Evolutionary conservation across 2,329 filamentous ascomycete species (phyloP).

Genomic region (Colletotrichum horii): DNA sequence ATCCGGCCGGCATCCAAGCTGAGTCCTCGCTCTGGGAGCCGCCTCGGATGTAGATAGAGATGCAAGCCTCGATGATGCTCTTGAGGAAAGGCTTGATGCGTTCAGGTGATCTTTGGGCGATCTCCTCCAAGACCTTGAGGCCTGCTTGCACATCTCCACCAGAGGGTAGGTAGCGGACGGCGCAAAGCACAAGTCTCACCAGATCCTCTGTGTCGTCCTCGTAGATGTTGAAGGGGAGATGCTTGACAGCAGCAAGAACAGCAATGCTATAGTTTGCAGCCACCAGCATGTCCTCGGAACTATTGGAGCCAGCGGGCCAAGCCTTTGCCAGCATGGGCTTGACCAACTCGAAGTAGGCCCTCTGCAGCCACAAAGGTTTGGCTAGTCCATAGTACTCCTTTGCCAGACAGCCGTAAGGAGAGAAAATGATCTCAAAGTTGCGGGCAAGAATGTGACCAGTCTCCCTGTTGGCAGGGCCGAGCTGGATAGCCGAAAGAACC

Average conservation of each 20-base stretch:
- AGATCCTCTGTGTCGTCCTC: constrained; percentile 54
- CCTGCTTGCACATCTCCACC: constrained; percentile 52
- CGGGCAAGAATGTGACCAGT: constrained; percentile 46
- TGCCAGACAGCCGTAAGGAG: constrained; percentile 41
- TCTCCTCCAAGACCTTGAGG: constrained; percentile 51
- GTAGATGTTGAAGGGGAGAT: constrained; percentile 57
- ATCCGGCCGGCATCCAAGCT: constrained; percentile 35
- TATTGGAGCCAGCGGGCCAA: constrained; percentile 33
- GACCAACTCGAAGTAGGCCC: constrained; percentile 51
- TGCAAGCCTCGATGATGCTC: constrained; percentile 52
- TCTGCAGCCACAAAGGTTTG: constrained; percentile 54
- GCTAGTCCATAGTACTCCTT: constrained; percentile 45
- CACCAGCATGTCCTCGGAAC: constrained; percentile 31
- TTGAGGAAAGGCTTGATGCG: constrained; percentile 53
- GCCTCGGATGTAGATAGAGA: constrained; percentile 33
- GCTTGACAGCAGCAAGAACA: constrained; percentile 52
- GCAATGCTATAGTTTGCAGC: constrained; percentile 49
- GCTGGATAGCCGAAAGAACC: constrained; percentile 29
- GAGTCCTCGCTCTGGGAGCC: constrained; percentile 15
- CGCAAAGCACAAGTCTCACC: constrained; percentile 53
- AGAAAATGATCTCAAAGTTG: constrained; percentile 47
- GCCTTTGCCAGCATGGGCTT: constrained; percentile 51
- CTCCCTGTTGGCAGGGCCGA: constrained; percentile 32
- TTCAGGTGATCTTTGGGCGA: constrained; percentile 51
- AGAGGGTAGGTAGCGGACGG: constrained; percentile 45